These are phyloP conservation scores for Termitomyces sp. DNA, from an alignment of 768 basidiomycete genomes.

Conservation along the genomic window DNA sequence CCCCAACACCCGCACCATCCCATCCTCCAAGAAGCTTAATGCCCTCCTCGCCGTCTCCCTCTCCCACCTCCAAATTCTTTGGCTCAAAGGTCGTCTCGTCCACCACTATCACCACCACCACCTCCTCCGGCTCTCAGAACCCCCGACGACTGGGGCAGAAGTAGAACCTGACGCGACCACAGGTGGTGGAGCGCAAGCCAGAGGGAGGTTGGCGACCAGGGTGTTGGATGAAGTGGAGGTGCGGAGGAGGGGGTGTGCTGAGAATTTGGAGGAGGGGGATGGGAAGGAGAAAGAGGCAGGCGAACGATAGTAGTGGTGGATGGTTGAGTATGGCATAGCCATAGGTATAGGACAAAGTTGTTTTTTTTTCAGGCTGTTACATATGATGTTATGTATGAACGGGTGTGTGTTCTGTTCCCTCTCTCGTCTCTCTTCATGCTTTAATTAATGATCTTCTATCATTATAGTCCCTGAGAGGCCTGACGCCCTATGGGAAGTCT, in stretches of 20 bases:
- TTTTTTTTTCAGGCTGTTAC: slow-evolving; percentile 82
- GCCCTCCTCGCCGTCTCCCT: slow-evolving; percentile 76
- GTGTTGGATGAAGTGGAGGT: slow-evolving; percentile 54
- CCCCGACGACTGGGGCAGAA: slow-evolving; percentile 35
- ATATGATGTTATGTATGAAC: too few species aligned
- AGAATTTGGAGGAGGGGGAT: too few species aligned
- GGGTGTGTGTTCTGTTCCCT: slow-evolving; percentile 54
- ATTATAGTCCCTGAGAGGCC: slow-evolving; percentile 72
- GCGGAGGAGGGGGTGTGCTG: slow-evolving; percentile 33
- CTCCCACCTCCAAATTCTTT: slow-evolving; percentile 83
- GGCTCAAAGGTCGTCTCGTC: slow-evolving; percentile 85
- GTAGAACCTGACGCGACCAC: slow-evolving; percentile 78
- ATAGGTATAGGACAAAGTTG: slow-evolving; percentile 74
- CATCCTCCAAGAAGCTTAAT: too few species aligned
- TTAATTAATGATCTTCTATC: background rate
- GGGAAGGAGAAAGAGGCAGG: background rate
- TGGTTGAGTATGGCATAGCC: slow-evolving; percentile 84
- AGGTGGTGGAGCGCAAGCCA: slow-evolving; percentile 73
- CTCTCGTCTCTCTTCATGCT: background rate
- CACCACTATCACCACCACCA: slow-evolving; percentile 31
- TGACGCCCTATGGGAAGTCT: too few species aligned
- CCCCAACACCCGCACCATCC: too few species aligned
- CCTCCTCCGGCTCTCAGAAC: too few species aligned
- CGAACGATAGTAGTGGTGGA: slow-evolving; percentile 85
- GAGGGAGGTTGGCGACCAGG: slow-evolving; percentile 69